Percentiles rank a stretch among this genome's conserved stretches.
Evolutionary conservation across 2,329 filamentous ascomycete genomes (phyloP).

Genomic region (Eutypa lata): DNA sequence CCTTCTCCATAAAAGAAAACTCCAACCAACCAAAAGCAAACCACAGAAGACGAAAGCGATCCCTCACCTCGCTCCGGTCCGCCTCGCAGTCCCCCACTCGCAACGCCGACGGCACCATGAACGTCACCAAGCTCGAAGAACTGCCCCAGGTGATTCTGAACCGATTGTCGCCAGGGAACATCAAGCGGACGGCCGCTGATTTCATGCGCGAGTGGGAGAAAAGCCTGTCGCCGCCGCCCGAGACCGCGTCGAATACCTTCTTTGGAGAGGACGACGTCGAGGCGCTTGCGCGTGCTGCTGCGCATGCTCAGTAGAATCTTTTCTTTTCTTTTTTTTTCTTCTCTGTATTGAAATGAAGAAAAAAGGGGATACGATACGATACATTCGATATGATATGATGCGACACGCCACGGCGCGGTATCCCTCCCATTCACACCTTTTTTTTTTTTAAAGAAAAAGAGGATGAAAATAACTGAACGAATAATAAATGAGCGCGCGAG

Average conservation of each 20-base stretch:
- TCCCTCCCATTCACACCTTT: no score
- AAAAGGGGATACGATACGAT: no score
- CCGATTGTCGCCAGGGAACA: slow-evolving; percentile 68
- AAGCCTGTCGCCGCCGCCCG: slow-evolving; percentile 55
- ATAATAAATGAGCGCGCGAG: no score
- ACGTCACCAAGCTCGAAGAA: slow-evolving; percentile 48
- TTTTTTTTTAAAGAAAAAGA: no score
- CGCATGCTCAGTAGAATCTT: no score
- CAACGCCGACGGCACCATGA: slow-evolving; percentile 37
- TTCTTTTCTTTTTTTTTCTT: no score
- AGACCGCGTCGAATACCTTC: not conserved
- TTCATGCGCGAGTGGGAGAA: slow-evolving; percentile 92
- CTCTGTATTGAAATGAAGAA: no score
- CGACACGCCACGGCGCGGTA: no score
- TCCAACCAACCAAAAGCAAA: slow-evolving; percentile 11
- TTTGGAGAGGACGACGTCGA: not conserved
- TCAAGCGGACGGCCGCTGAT: slow-evolving; percentile 79
- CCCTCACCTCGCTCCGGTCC: slow-evolving; percentile 21
- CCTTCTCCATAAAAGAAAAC: no score
- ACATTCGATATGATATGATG: no score
- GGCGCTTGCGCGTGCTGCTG: no score
- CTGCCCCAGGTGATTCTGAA: slow-evolving; percentile 68
- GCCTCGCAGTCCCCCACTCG: slow-evolving; percentile 5
- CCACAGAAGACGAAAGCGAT: slow-evolving; percentile 27
- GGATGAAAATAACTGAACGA: no score